These are phyloP conservation scores for Solanum sitiens DNA, from an alignment of 257 asterid genomes.

Conservation along the genomic window DNA sequence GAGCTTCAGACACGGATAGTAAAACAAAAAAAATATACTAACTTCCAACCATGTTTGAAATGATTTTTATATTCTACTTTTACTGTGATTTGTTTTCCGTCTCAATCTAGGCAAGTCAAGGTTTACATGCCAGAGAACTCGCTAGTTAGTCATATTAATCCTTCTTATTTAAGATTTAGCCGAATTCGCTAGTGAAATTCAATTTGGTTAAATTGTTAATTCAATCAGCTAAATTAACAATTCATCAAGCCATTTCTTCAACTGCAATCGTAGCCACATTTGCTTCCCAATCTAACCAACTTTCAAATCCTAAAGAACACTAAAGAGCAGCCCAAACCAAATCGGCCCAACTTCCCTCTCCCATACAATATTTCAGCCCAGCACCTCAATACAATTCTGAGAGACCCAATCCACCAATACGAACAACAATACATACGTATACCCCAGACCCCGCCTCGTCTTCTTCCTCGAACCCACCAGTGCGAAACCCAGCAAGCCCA, in stretches of 20 bases:
- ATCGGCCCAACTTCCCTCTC: not conserved
- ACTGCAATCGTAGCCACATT: not conserved
- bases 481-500: not conserved
- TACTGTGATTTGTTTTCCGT: not conserved
- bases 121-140: conserved; percentile 46
- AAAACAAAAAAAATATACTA: not conserved
- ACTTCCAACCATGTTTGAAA: not conserved
- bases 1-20: fast-evolving
- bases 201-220: too few species aligned
- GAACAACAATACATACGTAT: not conserved
- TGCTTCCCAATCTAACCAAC: not conserved
- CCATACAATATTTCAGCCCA: not conserved
- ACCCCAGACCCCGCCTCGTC: not conserved
- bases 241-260: not conserved
- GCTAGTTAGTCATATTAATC: too few species aligned
- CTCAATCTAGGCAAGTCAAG: conserved; percentile 50
- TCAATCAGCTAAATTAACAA: not conserved
- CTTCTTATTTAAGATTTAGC: too few species aligned
- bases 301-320: not conserved
- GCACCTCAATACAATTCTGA: not conserved
- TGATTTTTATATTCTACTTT: not conserved
- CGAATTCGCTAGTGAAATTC: too few species aligned
- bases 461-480: not conserved
- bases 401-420: not conserved
- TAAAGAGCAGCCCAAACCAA: not conserved